Percentiles rank a stretch among this genome's conserved stretches.
These are phyloP conservation scores for Pulveroboletus sp. DNA, from an alignment of 768 basidiomycete genomes.

Conservation along the genomic window DNA sequence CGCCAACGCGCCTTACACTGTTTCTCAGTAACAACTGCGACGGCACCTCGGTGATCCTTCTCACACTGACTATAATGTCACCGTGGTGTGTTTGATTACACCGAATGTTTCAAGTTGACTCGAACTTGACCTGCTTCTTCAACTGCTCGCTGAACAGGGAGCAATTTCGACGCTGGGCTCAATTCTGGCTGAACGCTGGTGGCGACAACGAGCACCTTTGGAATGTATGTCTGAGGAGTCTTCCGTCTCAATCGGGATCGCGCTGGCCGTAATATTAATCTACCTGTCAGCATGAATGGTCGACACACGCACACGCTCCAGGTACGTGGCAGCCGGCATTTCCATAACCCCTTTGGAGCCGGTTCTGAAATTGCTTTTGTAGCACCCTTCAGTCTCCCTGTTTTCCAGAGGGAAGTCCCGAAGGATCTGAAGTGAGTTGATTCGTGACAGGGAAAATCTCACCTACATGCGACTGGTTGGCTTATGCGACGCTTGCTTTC, in stretches of 20 bases:
- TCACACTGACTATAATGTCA: conserved; percentile 41
- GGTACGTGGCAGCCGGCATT: conserved; percentile 10
- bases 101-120: neutral
- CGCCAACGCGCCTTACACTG: no score
- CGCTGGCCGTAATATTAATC: conserved; percentile 5
- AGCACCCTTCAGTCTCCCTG: conserved; percentile 59
- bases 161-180: conserved; percentile 52
- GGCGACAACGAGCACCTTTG: conserved; percentile 64
- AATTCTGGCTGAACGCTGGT: conserved; percentile 59
- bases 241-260: neutral
- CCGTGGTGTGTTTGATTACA: conserved; percentile 28
- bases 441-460: neutral
- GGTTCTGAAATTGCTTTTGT: neutral
- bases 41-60: conserved; percentile 39
- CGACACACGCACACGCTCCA: conserved; percentile 54
- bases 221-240: conserved; percentile 45
- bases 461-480: neutral
- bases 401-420: conserved; percentile 51
- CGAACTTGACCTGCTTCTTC: neutral
- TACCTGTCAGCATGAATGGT: conserved; percentile 59
- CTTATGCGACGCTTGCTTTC: neutral
- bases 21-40: no score
- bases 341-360: neutral
- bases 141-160: conserved; percentile 56
- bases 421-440: conserved; percentile 53